A percentile compares a stretch with the other conserved stretches of the same genome.
Evolutionary conservation across 495 filamentous ascomycete species (phyloP).

Genomic region (Daldinia vernicosa): DNA sequence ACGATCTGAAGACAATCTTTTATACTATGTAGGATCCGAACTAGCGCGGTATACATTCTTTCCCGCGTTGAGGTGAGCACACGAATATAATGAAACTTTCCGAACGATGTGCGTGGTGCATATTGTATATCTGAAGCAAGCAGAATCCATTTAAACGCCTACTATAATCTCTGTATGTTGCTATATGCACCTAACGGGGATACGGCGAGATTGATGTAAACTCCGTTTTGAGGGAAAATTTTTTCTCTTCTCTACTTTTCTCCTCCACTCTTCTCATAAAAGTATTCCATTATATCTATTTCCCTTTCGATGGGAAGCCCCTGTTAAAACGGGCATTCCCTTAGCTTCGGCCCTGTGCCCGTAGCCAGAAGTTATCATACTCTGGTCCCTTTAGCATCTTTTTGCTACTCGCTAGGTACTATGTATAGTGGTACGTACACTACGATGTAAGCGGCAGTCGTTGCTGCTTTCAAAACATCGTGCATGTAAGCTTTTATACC

Average conservation of each 20-base stretch:
- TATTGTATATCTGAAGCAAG: not conserved
- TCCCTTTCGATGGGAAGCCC: conserved; percentile 16
- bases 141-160: too few species aligned
- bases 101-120: not conserved
- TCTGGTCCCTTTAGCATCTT: conserved; percentile 22
- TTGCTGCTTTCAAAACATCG: conserved; percentile 4
- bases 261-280: not conserved
- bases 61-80: not conserved
- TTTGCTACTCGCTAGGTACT: too few species aligned
- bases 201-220: not conserved
- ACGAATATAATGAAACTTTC: not conserved
- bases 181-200: not conserved
- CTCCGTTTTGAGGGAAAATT: conserved; percentile 3
- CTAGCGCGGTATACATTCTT: not conserved
- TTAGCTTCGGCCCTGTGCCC: conserved; percentile 33
- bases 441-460: conserved; percentile 1
- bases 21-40: not conserved
- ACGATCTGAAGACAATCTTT: not conserved
- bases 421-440: not conserved
- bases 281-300: conserved; percentile 6
- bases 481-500: conserved; percentile 8
- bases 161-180: not conserved
- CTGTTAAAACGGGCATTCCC: conserved; percentile 11
- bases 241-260: not conserved
- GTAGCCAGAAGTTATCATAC: conserved; percentile 27